A percentile compares a stretch with the other conserved stretches of the same genome.
Conservation (phyloP, 2,329 filamentous ascomycete genomes). For the Corinectria fuckeliana region DNA sequence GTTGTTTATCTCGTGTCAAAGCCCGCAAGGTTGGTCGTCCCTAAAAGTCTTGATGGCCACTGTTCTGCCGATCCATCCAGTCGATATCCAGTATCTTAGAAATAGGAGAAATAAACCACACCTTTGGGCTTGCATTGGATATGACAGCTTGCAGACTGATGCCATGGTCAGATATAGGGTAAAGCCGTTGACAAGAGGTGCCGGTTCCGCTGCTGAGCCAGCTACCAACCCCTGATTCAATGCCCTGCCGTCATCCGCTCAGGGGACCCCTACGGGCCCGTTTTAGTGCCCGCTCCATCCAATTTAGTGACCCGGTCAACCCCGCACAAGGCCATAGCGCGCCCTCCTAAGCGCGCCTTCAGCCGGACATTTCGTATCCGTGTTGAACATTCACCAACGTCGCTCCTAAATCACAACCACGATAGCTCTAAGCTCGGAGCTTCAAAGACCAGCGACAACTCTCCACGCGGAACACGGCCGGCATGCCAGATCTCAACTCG, state of each 20-base stretch:
- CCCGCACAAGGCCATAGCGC: slow-evolving; percentile 27
- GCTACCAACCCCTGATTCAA: background rate
- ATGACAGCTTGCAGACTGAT: background rate
- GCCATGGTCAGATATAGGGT: background rate
- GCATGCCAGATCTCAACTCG: slow-evolving; percentile 64
- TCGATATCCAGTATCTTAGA: too few species aligned
- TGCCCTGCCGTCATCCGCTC: too few species aligned
- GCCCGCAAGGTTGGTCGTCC: too few species aligned
- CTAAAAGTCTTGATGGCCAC: too few species aligned
- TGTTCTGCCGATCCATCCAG: too few species aligned
- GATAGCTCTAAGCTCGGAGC: background rate
- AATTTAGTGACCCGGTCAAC: slow-evolving; percentile 25
- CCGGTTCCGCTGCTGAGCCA: background rate
- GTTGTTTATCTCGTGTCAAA: too few species aligned
- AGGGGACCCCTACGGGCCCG: slow-evolving; percentile 9
- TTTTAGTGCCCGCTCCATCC: slow-evolving; percentile 32
- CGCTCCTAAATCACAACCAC: background rate
- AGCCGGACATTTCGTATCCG: too few species aligned
- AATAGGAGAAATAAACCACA: too few species aligned
- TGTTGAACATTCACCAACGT: too few species aligned
- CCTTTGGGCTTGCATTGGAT: too few species aligned
- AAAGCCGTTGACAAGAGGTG: background rate
- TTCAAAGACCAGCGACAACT: background rate
- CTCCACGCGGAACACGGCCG: slow-evolving; percentile 14
- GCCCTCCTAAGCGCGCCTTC: slow-evolving; percentile 22